Percentiles rank a stretch among this genome's conserved stretches.
phyloP scores from a whole-genome alignment of 2,329 filamentous ascomycete genomes.

The Pyricularia grisea region DNA sequence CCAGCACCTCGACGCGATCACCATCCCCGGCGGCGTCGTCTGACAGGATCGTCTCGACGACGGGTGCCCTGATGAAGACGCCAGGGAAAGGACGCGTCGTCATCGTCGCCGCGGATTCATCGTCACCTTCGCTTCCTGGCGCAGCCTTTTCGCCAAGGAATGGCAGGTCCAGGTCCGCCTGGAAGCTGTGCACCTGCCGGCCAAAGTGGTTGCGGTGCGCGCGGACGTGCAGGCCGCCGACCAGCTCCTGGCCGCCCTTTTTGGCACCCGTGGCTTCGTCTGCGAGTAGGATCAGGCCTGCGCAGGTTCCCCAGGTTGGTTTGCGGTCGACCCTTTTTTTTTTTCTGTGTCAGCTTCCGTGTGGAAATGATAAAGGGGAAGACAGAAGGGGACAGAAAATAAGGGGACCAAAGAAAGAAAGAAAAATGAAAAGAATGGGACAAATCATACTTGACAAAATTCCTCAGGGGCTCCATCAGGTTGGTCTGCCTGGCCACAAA shows the following conservation, averaged over 20 bases:
- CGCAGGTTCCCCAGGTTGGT: constrained; percentile 93
- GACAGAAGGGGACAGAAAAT: neutral
- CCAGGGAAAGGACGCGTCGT: constrained; percentile 50
- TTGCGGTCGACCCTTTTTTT: constrained; percentile 56
- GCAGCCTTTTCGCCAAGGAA: constrained; percentile 43
- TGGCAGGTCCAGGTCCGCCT: constrained; percentile 61
- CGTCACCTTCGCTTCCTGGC: constrained; percentile 7
- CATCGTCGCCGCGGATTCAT: neutral
- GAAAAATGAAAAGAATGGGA: neutral
- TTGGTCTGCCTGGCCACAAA: constrained; percentile 75
- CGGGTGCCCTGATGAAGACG: constrained; percentile 89
- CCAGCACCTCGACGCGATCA: constrained; percentile 39
- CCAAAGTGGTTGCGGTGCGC: constrained; percentile 95
- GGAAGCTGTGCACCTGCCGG: constrained; percentile 85
- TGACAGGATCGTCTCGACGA: constrained; percentile 68
- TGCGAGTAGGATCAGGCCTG: constrained; percentile 83
- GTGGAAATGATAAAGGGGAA: neutral
- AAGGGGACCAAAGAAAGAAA: neutral
- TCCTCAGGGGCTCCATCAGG: constrained; percentile 71
- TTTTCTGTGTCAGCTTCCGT: constrained; percentile 1
- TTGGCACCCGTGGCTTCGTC: constrained; percentile 84
- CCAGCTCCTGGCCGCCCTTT: constrained; percentile 82
- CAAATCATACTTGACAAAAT: constrained; percentile 74
- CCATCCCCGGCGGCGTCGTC: constrained; percentile 14
- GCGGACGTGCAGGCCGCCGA: constrained; percentile 82